A percentile compares a stretch with the other conserved stretches of the same genome.
These are phyloP conservation scores for Lactarius tabidus DNA, from an alignment of 768 basidiomycete genomes.

Conservation along the genomic window DNA sequence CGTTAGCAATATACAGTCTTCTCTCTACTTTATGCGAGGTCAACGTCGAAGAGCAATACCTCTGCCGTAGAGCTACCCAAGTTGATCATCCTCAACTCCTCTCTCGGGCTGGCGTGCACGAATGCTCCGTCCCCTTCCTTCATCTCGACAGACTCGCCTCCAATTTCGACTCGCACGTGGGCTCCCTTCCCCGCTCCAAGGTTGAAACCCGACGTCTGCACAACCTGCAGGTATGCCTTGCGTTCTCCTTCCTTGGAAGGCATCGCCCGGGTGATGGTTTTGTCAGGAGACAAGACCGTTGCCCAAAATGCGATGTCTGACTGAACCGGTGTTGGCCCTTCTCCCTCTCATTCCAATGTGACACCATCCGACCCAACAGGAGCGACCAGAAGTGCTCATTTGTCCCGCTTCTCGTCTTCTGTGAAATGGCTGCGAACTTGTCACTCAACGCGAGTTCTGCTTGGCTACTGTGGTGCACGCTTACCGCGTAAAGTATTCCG, in stretches of 20 bases:
- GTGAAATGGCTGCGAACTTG: constrained; percentile 51
- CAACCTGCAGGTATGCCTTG: constrained; percentile 81
- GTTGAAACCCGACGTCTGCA: constrained; percentile 84
- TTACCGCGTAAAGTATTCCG: constrained; percentile 81
- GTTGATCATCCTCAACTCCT: constrained; percentile 53
- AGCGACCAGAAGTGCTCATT: constrained; percentile 66
- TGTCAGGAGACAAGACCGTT: constrained; percentile 58
- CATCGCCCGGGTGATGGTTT: constrained; percentile 51
- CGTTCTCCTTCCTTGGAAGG: constrained; percentile 30
- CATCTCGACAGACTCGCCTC: constrained; percentile 46
- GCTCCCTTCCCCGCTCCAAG: constrained; percentile 52
- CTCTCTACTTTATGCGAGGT: constrained; percentile 27
- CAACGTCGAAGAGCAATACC: constrained; percentile 76
- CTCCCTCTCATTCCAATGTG: constrained; percentile 53
- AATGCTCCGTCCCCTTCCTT: constrained; percentile 90
- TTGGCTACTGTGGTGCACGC: constrained; percentile 14
- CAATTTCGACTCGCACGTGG: constrained; percentile 47
- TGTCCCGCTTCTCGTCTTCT: constrained; percentile 35
- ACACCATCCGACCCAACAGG: constrained; percentile 57
- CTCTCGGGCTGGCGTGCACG: constrained; percentile 46
- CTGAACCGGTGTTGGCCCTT: constrained; percentile 80
- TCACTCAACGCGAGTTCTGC: neutral
- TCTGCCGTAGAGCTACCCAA: constrained; percentile 64
- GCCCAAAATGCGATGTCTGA: constrained; percentile 69
- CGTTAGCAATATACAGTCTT: neutral